Conservation (phyloP, 345 rosid genomes). For the Raphanus raphanistrum region DNA sequence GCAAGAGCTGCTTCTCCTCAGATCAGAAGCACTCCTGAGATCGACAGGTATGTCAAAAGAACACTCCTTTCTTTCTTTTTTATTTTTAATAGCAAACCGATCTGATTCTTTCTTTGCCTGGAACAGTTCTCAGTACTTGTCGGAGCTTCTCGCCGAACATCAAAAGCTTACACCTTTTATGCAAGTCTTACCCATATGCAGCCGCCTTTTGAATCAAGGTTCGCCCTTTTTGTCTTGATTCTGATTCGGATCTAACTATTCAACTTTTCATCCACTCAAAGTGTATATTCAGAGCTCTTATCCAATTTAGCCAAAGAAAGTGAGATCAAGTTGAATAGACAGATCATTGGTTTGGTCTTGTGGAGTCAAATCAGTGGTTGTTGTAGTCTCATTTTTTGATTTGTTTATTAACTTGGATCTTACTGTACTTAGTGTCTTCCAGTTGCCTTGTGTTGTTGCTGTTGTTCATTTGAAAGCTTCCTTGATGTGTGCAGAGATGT, state of each 20-base stretch:
- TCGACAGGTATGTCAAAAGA: constrained; percentile 67
- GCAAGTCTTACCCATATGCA: constrained; percentile 85
- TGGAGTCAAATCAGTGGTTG: background rate
- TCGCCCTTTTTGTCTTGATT: constrained; percentile 19
- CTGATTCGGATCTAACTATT: constrained; percentile 25
- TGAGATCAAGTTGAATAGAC: constrained; percentile 9
- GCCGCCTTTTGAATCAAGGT: constrained; percentile 95
- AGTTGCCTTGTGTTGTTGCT: background rate
- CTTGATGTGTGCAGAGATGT: constrained; percentile 65
- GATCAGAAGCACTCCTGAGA: constrained; percentile 93
- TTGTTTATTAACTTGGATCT: background rate
- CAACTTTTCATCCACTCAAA: background rate
- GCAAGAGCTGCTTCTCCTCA: constrained; percentile 98
- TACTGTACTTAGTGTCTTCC: background rate
- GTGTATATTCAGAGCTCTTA: background rate
- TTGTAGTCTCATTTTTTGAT: background rate
- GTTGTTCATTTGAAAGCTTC: constrained; percentile 10
- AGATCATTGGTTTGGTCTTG: background rate
- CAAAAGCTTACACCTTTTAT: constrained; percentile 95
- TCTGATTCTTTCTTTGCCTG: constrained; percentile 11
- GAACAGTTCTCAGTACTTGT: constrained; percentile 70
- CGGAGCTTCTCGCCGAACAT: constrained; percentile 92
- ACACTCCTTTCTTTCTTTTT: background rate
- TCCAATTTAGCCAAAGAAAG: background rate
- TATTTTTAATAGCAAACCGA: background rate